Evolutionary conservation across 129 eudicot genomes (phyloP).

Genomic region (Flaveria brownii): DNA sequence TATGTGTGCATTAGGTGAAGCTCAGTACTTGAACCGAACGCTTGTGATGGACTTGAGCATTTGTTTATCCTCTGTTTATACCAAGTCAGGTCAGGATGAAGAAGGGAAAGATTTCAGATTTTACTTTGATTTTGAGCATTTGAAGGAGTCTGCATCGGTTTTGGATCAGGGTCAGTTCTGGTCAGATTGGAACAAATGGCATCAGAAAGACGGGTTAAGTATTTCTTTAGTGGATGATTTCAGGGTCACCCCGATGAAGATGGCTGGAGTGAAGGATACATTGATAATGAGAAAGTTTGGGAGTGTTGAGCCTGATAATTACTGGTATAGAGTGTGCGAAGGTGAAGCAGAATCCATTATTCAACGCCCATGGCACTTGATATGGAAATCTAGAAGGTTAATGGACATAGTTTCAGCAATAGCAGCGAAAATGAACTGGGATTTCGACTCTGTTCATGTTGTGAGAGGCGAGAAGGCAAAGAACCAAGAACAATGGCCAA

Average conservation of each 20-base stretch:
- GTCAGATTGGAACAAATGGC: slow-evolving; percentile 77
- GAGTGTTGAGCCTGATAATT: slow-evolving; percentile 79
- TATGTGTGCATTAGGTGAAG: slow-evolving; percentile 89
- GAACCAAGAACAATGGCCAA: slow-evolving; percentile 76
- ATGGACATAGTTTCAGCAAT: slow-evolving; percentile 81
- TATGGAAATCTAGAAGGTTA: slow-evolving; percentile 81
- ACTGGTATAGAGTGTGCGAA: slow-evolving; percentile 93
- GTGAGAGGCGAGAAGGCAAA: slow-evolving; percentile 82
- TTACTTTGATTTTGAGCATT: slow-evolving; percentile 86
- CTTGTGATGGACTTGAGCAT: slow-evolving; percentile 77
- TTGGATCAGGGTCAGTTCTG: slow-evolving; percentile 77
- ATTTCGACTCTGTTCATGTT: slow-evolving; percentile 88
- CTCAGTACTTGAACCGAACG: slow-evolving; percentile 81
- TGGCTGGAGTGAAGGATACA: slow-evolving; percentile 59
- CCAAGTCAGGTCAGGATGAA: slow-evolving; percentile 71
- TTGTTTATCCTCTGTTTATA: slow-evolving; percentile 75
- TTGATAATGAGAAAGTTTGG: slow-evolving; percentile 89
- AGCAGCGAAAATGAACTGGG: slow-evolving; percentile 77
- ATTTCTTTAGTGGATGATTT: slow-evolving; percentile 77
- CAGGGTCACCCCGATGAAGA: slow-evolving; percentile 59
- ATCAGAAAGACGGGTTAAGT: slow-evolving; percentile 52
- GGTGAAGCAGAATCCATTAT: slow-evolving; percentile 79
- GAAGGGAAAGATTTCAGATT: slow-evolving; percentile 92
- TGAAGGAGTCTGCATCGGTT: slow-evolving; percentile 68
- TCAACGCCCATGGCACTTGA: slow-evolving; percentile 81